Base-by-base conservation (phyloP, 2,329 filamentous ascomycete genomes). In the Aspergillus caelatus region DNA sequence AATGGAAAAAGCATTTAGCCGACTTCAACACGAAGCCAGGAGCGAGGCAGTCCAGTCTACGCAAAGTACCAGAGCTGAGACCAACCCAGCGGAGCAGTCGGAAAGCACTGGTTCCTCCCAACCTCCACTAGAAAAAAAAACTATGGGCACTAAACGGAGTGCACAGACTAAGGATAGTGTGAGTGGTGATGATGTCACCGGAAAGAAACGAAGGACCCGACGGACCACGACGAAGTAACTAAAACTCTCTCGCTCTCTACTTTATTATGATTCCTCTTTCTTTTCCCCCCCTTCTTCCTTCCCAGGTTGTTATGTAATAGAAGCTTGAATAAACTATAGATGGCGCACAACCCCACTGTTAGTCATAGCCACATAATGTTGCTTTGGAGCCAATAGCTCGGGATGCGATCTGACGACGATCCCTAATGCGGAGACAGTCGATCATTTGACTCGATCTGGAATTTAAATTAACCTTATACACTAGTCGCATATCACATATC, bases 1-100 rank as follows among this genome's bases (percentile, higher is more conserved):
- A 77, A 85, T 96, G 90, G 88, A 88, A 52, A 89, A 88, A 60
- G 92, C 92, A 0, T 88, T 95, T 61, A 86, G 85, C 62, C 87
- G 84, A 74, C 80, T 96, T 61, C 86, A 88, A 65, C 82, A 84
- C 32, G 85, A 86, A 68, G 85, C 84, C 36, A 74, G 73, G 64
- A 66, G 70, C 39, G 71, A 70, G 61, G 66, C 69, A 23, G 66
- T 66, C 34, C 71, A 6, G 23, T 8, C 32, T 16, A 26, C 4
- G 32, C 32, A 72, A 62, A 55, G 56, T 14, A 46, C n/a, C 4
- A 63, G 58, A 16, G 43, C 46, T 9, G 65, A 46, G 39, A 56
- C 54, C 12, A 41, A 45, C 12, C 28, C 57, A 21, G 58, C 53
- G 19, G 58, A 64, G 21, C 53, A 52, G 32, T 53, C 57, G 14